Conservation (phyloP, 768 basidiomycete genomes). For the Lentinus brumalis region DNA sequence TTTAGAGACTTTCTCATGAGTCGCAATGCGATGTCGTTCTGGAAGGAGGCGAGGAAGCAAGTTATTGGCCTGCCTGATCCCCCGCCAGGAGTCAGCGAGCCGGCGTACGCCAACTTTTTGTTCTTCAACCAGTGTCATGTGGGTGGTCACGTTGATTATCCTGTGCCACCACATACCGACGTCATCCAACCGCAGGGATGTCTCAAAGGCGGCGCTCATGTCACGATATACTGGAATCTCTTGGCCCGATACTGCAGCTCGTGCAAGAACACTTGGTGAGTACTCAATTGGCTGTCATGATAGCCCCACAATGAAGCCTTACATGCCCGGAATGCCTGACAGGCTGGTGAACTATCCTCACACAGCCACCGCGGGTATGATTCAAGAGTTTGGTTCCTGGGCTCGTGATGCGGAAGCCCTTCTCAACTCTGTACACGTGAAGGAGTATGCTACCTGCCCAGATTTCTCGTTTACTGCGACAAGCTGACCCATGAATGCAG, state of each 20-base stretch:
- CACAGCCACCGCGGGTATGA: no score
- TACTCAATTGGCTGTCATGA: no score
- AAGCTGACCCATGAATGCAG: not conserved
- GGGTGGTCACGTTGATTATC: constrained; percentile 7
- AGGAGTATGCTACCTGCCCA: not conserved
- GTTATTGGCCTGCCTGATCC: constrained; percentile 24
- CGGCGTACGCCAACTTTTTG: constrained; percentile 38
- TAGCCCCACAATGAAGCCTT: no score
- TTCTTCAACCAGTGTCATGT: constrained; percentile 40
- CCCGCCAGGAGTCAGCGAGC: constrained; percentile 34
- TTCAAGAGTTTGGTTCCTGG: no score
- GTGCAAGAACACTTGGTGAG: no score
- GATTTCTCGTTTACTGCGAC: not conserved
- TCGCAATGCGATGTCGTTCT: constrained; percentile 29
- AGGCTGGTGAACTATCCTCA: no score
- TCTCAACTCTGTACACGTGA: no score
- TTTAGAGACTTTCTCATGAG: constrained; percentile 38
- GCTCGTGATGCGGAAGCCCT: no score
- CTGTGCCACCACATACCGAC: not conserved
- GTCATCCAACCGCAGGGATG: not conserved
- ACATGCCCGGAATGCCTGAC: no score
- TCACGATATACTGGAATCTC: not conserved
- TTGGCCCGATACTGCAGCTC: no score
- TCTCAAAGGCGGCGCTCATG: not conserved
- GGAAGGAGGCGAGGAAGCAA: constrained; percentile 38